Evolutionary conservation across 106 monocot genomes (phyloP), one percentile per base, ranked within the genome.

Genomic region (Dioscorea dumetorum): DNA sequence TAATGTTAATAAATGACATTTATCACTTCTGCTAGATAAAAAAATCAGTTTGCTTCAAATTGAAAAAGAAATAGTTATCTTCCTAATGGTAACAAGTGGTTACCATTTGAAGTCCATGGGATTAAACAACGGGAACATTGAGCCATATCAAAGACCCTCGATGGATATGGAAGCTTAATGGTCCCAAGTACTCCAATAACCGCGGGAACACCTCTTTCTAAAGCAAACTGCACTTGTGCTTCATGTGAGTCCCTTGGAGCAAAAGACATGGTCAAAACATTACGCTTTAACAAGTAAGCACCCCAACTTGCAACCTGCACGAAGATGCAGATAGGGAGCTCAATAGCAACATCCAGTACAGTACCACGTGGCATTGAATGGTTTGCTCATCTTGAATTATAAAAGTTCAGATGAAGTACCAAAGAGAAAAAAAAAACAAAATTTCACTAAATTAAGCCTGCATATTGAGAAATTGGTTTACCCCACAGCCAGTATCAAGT

Each of bases 401-500:
- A 41, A 41, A 41, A 41, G 6, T 41, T 6, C 41, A 41, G 41
- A 41, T 13, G 28, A n/a, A 35, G 20, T 19, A 64, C 17, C 28
- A 28, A 28, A 28, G 28, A 28, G 28, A 28, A 33, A 64, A 64
- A 34, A 64, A 34, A 34, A 33, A 34, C 63, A 33, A 16, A 64
- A 41, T 11, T 48, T 3, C 33, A 19, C 6, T 41, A 41, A 0
- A 41, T 41, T 41, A 41, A 41, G 41, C 41, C 41, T 41, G 41
- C 5, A 41, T 41, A 41, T 28, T 28, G 28, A 41, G 41, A 41
- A 6, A 41, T 35, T 24, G 14, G 69, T 79, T 31, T 80, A 84
- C 84, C 77, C 84, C 80, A 22, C 80, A 84, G n/a, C 80, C 80
- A 70, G 73, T 80, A 67, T 84, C 84, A 19, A 84, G 77, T 34